Evolutionary conservation across 1,284 basidiomycete genomes (phyloP), one percentile per base, ranked within the genome.

Genomic region (Trichosporon inkin): DNA sequence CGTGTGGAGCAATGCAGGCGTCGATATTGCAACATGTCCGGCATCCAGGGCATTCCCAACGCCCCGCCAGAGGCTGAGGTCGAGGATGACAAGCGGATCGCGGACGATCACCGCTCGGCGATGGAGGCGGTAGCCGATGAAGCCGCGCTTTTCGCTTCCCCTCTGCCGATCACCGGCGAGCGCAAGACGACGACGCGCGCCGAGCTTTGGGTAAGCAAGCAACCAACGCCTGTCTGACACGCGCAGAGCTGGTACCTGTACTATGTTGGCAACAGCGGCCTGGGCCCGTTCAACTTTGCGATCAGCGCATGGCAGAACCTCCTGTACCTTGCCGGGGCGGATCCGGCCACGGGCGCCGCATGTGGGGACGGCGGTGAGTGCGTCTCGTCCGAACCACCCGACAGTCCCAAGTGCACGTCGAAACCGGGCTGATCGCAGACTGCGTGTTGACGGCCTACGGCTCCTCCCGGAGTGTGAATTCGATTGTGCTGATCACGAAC

Each of bases 261-360:
- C 62, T 76, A 76, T 36, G 68, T 76, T 44, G 74, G 74, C 13
- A 76, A 76, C 56, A 71, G 68, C 16, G 74, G 74, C n/a, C 61
- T 76, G 8, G 73, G 73, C 7, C 73, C 73, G 3, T 75, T 75
- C 70, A 75, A 75, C 64, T 76, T 76, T 62, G 73, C 74, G 24
- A 75, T 76, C 39, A 67, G 67, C 10, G 73, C 73, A 1, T 76
- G 74, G 74, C 73, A 74, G 55, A 76, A 76, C 58, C 63, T 76
- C 16, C 62, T 76, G 11, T 74, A 74, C 54, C 62, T 62, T 3
- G 71, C 72, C 6, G 73, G 74, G 28, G 73, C 69, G 67, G 74
- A 76, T 61, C 74, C 74, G 2, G 71, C 73, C 8, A 70, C 62
- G 2, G 63, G 66, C 2, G 61, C 69, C 6, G 44, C 44, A 2